Evolutionary conservation across 1,284 basidiomycete genomes (phyloP), one percentile per base, ranked within the genome.

Genomic region (Pseudozyma tsukubaensis): DNA sequence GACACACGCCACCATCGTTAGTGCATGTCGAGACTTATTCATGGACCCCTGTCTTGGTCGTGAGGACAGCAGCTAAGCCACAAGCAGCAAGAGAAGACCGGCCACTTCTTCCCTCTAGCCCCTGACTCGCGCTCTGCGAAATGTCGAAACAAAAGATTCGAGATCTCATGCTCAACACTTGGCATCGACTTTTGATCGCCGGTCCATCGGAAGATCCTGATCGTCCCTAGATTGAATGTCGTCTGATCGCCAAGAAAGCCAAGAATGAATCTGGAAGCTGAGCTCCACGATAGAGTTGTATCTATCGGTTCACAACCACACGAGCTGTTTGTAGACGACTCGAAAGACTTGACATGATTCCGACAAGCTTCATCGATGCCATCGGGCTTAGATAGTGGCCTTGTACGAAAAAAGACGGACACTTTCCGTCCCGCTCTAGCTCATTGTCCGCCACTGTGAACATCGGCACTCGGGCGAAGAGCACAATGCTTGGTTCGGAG

Each of bases 21-120:
- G 37, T 39, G 11, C 12, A 13, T 8, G 16, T 39, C 16, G 37
- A 39, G 37, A 8, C 37, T 6, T 29, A 29, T 29, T 29, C 24
- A 6, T 29, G 3, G 24, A 29, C 24, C 52, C 59, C 59, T 62
- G 59, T 62, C 52, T 62, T 50, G 40, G 4, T 45, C 59, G 52
- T 54, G 45, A 53, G 34, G 24, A 24, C 44, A 39, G 14, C 9
- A 14, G 37, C 37, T 12, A 39, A 39, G 16, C 24, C 37, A 39
- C 34, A 9, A 12, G 3, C 32, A 43, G 36, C 53, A 19, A 45
- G 29, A 53, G 42, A 40, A 19, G 18, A 29, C 43, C 29, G 35
- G 39, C 19, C n/a, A 2, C 52, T 16, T 14, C 21, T 16, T 24
- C 21, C 7, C 36, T 8, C 21, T 13, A 2, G 12, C 45, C 35